phyloP scores from a whole-genome alignment of 2,329 filamentous ascomycete species.

The Xylariales sp. region DNA sequence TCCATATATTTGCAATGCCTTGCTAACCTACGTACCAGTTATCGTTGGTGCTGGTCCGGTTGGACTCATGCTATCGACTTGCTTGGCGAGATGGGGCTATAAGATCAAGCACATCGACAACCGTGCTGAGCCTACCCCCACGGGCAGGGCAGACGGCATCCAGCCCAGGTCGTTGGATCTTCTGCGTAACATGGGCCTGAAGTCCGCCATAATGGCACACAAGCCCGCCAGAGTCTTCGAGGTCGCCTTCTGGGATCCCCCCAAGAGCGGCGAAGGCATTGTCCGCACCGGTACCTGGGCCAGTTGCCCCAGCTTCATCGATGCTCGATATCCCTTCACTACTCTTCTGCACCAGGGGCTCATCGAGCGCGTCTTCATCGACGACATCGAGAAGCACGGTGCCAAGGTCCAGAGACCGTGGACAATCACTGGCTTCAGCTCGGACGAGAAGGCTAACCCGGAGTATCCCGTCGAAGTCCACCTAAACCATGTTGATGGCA shows the following conservation, averaged over 20 bases:
- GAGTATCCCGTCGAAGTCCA: conserved; percentile 79
- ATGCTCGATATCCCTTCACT: conserved; percentile 67
- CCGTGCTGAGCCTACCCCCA: conserved; percentile 75
- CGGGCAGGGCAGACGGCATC: conserved; percentile 86
- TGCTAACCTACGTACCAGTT: conserved; percentile 47
- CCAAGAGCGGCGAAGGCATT: conserved; percentile 51
- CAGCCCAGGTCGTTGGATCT: conserved; percentile 86
- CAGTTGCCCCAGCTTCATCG: conserved; percentile 80
- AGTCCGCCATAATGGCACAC: conserved; percentile 81
- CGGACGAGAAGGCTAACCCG: conserved; percentile 49
- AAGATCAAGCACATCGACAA: conserved; percentile 95
- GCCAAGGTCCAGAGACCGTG: conserved; percentile 60
- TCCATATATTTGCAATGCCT: conserved; percentile 1
- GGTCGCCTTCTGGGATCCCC: conserved; percentile 69
- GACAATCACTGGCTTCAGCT: conserved; percentile 57
- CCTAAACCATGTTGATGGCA: conserved; percentile 72
- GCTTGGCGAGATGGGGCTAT: conserved; percentile 88
- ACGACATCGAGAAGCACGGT: conserved; percentile 59
- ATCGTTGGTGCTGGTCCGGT: conserved; percentile 88
- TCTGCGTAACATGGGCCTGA: conserved; percentile 83
- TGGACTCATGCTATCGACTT: conserved; percentile 82
- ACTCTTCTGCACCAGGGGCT: conserved; percentile 67
- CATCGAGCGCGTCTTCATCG: conserved; percentile 67
- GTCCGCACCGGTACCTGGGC: conserved; percentile 72
- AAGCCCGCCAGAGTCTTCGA: conserved; percentile 83